Evolutionary conservation across 2,329 filamentous ascomycete species (phyloP), one percentile per base, ranked within the genome.

Genomic region (Diaporthe australafricana): DNA sequence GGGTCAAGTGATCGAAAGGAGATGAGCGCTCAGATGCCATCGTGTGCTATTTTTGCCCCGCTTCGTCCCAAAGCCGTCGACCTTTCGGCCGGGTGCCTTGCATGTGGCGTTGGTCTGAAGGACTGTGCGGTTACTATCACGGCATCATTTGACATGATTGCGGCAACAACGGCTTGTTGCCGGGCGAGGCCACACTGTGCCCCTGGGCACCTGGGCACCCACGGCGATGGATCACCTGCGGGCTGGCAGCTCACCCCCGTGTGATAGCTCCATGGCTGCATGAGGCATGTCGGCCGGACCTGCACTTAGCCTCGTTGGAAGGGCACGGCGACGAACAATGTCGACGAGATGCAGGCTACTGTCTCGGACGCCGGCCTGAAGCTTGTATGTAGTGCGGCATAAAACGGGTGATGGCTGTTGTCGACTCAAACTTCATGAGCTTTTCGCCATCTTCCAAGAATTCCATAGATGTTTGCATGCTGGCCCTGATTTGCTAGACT

Each of bases 21-120:
- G 48, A 42, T 55, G 68, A 32, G 60, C 60, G 45, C 60, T 65
- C 60, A 45, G 60, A 65, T 50, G 60, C 45, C 45, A 50, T 65
- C 45, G 45, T 50, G 25, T 65, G 60, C 56, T 70, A 42, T 53
- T 66, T 52, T 50, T 70, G 48, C 52, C 68, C 48, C 47, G 48
- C 45, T 38, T 27, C 66, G 40, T 47, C 66, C 47, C 55, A 38
- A 22, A 63, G n/a, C 27, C 42, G n/a, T 48, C 60, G 27, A 48
- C 30, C 45, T 8, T 65, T n/a, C 20, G 60, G 30, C 60, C 60
- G 60, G 60, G 60, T 65, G 60, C 60, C 60, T 65, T 65, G 60
- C 60, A 50, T 48, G 45, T 65, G 42, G 60, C 60, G 60, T 38
- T 32, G 20, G 60, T 65, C 60, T 27, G 35, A 65, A n/a, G 68